Evolutionary conservation across 768 basidiomycete genomes (phyloP).

Genomic region (Exidia glandulosa): DNA sequence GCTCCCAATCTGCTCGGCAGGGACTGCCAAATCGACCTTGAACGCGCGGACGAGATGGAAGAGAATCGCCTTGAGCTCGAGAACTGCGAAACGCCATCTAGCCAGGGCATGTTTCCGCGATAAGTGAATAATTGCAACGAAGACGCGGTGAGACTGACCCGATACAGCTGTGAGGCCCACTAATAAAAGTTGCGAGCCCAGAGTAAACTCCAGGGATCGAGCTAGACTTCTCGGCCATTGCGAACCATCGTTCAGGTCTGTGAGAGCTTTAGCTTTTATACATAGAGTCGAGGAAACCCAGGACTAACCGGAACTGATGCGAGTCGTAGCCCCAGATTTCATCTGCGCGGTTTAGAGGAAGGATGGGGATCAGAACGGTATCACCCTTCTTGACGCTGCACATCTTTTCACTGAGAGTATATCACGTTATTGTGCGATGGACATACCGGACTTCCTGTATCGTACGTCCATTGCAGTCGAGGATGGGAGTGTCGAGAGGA

Average conservation of each 20-base stretch:
- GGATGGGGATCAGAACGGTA: constrained; percentile 19
- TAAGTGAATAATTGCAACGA: no score
- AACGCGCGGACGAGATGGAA: background rate
- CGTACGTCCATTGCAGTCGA: constrained; percentile 6
- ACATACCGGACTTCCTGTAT: constrained; percentile 3
- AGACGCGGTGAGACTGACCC: no score
- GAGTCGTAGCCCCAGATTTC: constrained; percentile 56
- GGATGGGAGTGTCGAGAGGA: constrained; percentile 4
- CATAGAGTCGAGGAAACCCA: background rate
- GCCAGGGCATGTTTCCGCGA: no score
- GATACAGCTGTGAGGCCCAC: background rate
- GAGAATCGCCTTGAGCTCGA: background rate
- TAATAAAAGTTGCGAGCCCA: background rate
- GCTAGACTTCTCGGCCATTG: background rate
- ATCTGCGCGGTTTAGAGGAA: constrained; percentile 36
- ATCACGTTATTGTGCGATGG: no score
- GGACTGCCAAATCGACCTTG: background rate
- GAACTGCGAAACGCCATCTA: background rate
- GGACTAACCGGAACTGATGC: constrained; percentile 42
- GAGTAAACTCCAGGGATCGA: background rate
- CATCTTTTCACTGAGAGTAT: background rate
- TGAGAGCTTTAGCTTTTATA: background rate
- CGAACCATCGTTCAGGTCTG: background rate
- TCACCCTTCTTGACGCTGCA: constrained; percentile 12
- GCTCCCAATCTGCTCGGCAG: no score